phyloP scores from a whole-genome alignment of 2,329 filamentous ascomycete species.

The Davidsoniella eucalypti region DNA sequence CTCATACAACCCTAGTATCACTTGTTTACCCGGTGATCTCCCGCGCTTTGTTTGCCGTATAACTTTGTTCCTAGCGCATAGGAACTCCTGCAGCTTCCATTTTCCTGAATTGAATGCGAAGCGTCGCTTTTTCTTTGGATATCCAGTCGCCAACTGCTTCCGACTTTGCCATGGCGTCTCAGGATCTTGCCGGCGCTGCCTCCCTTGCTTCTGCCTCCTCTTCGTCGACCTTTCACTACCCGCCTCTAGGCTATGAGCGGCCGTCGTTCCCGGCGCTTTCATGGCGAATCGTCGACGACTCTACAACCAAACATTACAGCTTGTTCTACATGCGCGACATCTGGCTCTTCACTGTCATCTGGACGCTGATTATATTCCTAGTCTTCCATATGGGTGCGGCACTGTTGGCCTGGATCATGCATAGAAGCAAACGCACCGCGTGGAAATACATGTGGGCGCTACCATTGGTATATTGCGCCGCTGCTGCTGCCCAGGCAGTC shows the following conservation, averaged over 20 bases:
- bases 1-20: too few species aligned
- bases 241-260: slow-evolving; percentile 39
- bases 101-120: not conserved
- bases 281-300: slow-evolving; percentile 41
- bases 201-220: slow-evolving; percentile 7
- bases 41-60: too few species aligned
- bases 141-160: too few species aligned
- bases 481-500: slow-evolving; percentile 61
- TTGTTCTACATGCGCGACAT: slow-evolving; percentile 65
- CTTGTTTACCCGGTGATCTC: too few species aligned
- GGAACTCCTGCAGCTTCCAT: too few species aligned
- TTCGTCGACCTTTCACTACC: slow-evolving; percentile 16
- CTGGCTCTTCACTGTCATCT: slow-evolving; percentile 74
- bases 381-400: slow-evolving; percentile 59
- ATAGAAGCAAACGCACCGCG: slow-evolving; percentile 39
- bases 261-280: slow-evolving; percentile 72
- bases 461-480: slow-evolving; percentile 51
- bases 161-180: too few species aligned
- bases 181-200: too few species aligned
- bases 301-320: slow-evolving; percentile 29
- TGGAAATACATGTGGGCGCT: slow-evolving; percentile 54
- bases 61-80: too few species aligned
- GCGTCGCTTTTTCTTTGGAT: not conserved
- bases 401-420: slow-evolving; percentile 54
- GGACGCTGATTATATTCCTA: slow-evolving; percentile 68